Evolutionary conservation across 192 early-diverging fungal species (phyloP), one percentile per base, ranked within the genome.

Genomic region (Dispira parvispora): DNA sequence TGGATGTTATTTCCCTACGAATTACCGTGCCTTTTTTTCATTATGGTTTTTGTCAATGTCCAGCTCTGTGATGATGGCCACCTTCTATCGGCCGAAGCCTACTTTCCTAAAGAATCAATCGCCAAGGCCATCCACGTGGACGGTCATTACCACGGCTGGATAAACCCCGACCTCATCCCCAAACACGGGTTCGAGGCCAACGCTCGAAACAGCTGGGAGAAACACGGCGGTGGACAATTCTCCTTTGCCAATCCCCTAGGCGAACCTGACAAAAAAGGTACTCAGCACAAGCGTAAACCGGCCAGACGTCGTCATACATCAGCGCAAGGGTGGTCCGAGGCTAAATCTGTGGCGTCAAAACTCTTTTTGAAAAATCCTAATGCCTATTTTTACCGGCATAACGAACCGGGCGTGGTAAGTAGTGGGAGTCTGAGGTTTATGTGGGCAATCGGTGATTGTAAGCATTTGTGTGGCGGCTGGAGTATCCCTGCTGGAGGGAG

Each of bases 321-420:
- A 1, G 70, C 70, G 1, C 50, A 56, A 6, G 72, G 72, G n/a
- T 71, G 72, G 58, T 77, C 75, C 32, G 53, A 68, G 23, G 75
- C 75, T 20, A 71, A 67, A 43, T 77, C 53, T 28, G 71, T 82
- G 11, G 75, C 86, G 9, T 82, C 81, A 21, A 78, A 79, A 66
- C 63, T 85, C 67, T 76, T 84, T 60, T 80, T 81, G 63, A 87
- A 88, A 68, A 87, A 87, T 55, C 86, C 83, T 8, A 88, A 87
- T 63, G 78, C 80, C 16, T 88, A 82, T 50, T 88, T 88, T 63
- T 88, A 88, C 69, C 68, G 85, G 11, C 83, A 88, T 63, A 84
- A 81, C 16, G 85, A 85, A 60, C 86, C 86, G 16, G 82, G 83
- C n/a, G 74, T 77, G 54, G 77, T 76, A 74, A 63, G 64, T 65